phyloP scores from a whole-genome alignment of 768 basidiomycete species.

The Mycena filopes region DNA sequence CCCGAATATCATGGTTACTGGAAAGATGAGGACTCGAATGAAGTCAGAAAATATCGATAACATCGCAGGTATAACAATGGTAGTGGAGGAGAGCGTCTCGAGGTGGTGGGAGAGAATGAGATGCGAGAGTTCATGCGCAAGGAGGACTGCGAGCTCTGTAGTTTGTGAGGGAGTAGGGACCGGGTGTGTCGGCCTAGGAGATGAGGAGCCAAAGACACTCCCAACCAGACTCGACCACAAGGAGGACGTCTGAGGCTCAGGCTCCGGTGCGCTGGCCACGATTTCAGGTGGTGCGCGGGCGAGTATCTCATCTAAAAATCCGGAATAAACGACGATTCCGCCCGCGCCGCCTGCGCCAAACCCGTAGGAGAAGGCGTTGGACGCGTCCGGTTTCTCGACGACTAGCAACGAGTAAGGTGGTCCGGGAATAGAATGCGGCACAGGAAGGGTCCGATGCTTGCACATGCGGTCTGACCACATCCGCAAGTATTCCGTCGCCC shows the following conservation, averaged over 20 bases:
- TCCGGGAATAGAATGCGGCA: conserved; percentile 72
- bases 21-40: conserved; percentile 83
- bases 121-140: conserved; percentile 95
- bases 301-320: conserved; percentile 90
- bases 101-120: conserved; percentile 91
- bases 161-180: conserved; percentile 85
- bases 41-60: conserved; percentile 83
- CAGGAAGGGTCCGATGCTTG: conserved; percentile 52
- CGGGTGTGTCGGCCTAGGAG: conserved; percentile 50
- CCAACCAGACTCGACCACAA: conserved; percentile 62
- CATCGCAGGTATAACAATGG: conserved; percentile 84
- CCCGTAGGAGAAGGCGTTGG: conserved; percentile 96
- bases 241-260: conserved; percentile 41
- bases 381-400: conserved; percentile 84
- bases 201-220: conserved; percentile 48
- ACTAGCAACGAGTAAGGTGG: conserved; percentile 92
- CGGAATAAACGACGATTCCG: conserved; percentile 94
- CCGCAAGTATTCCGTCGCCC: conserved; percentile 78
- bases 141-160: conserved; percentile 85
- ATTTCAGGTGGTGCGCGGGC: conserved; percentile 51
- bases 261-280: conserved; percentile 28
- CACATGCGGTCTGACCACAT: conserved; percentile 61
- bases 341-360: conserved; percentile 93
- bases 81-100: conserved; percentile 87
- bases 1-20: conserved; percentile 90